Conservation (phyloP, 805 yeast species). For the Suhomyces vadensis region DNA sequence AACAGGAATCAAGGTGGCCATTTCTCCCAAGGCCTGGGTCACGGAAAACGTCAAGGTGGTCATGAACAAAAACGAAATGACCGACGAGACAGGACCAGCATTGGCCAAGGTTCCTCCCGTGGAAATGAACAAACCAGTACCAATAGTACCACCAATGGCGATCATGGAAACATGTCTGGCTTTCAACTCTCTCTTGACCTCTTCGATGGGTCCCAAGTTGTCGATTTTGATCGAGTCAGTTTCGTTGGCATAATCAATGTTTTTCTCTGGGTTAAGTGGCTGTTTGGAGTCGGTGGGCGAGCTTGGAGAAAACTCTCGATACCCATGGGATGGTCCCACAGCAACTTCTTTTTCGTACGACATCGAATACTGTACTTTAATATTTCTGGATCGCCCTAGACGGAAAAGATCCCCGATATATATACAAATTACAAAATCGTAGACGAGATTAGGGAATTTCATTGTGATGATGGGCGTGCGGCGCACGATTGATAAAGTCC, state of each 20-base stretch:
- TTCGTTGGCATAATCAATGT: slow-evolving; percentile 21
- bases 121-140: slow-evolving; percentile 75
- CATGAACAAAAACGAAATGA: slow-evolving; percentile 66
- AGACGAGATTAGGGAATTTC: background rate
- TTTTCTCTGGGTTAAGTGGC: slow-evolving; percentile 14
- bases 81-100: slow-evolving; percentile 70
- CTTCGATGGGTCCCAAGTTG: slow-evolving; percentile 13
- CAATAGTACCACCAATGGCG: slow-evolving; percentile 79
- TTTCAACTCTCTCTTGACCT: slow-evolving; percentile 60
- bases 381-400: too few relatives aligned
- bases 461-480: background rate
- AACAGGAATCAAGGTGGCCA: slow-evolving; percentile 77
- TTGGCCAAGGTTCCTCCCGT: slow-evolving; percentile 52
- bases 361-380: too few relatives aligned
- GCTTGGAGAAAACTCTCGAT: slow-evolving; percentile 3
- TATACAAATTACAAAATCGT: background rate
- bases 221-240: slow-evolving; percentile 12
- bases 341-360: slow-evolving; percentile 17
- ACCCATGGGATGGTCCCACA: slow-evolving; percentile 12
- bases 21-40: slow-evolving; percentile 73
- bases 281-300: slow-evolving; percentile 10
- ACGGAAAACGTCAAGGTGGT: slow-evolving; percentile 65
- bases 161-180: slow-evolving; percentile 73
- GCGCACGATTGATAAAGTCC: background rate
- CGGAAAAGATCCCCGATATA: too few relatives aligned